A percentile compares a stretch with the other conserved stretches of the same genome.
These are phyloP conservation scores for Didymella lethalis DNA, from an alignment of 2,329 filamentous ascomycete species.

Conservation along the genomic window DNA sequence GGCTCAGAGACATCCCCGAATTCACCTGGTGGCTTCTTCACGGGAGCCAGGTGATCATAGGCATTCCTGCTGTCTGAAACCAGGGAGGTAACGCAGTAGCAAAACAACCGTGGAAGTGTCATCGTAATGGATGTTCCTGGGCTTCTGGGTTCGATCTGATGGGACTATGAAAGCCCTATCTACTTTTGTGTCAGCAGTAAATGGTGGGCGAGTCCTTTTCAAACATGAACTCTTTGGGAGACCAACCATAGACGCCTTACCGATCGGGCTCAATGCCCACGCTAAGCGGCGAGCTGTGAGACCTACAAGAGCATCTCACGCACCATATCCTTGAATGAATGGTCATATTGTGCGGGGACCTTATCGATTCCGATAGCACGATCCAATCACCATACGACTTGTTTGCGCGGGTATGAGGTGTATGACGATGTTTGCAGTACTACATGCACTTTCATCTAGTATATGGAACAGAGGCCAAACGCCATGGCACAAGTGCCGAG, in stretches of 20 bases:
- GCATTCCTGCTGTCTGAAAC: neutral
- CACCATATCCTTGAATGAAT: neutral
- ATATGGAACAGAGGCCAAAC: neutral
- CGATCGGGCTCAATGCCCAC: neutral
- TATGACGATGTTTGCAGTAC: conserved; percentile 2
- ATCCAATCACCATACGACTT: neutral
- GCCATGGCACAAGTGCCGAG: neutral
- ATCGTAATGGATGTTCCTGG: neutral
- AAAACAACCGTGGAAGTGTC: neutral
- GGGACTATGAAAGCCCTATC: neutral
- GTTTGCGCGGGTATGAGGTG: neutral
- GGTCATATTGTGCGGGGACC: neutral
- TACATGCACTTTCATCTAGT: conserved; percentile 1
- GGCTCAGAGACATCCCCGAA: neutral
- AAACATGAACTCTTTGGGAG: neutral
- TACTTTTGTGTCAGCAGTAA: neutral
- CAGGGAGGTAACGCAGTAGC: neutral
- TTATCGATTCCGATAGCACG: neutral
- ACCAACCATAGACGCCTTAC: neutral
- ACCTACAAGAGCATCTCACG: neutral
- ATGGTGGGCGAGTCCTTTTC: neutral
- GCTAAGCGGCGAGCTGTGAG: neutral
- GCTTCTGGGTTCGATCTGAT: neutral
- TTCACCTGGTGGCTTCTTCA: neutral
- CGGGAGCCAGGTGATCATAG: neutral